phyloP scores from a whole-genome alignment of 1,284 basidiomycete genomes.

The Rugosomyces carneus region DNA sequence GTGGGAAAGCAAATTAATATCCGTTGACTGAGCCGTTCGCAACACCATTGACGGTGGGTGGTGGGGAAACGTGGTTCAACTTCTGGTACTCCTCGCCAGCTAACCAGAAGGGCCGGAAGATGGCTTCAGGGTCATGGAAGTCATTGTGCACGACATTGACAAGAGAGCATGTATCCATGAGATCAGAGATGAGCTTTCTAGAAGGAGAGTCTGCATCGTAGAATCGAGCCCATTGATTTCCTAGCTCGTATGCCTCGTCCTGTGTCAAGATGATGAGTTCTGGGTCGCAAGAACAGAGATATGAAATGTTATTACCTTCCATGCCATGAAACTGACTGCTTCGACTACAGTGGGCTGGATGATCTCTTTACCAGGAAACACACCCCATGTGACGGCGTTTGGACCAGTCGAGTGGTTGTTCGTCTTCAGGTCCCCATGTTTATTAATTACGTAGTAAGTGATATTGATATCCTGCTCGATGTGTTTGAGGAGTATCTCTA shows the following conservation, averaged over 20 bases:
- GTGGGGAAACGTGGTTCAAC: constrained; percentile 27
- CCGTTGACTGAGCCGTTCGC: constrained; percentile 24
- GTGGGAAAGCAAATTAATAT: constrained; percentile 14
- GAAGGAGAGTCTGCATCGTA: constrained; percentile 79
- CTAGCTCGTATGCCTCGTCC: constrained; percentile 97
- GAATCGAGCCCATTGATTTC: constrained; percentile 87
- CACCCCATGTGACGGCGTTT: constrained; percentile 99
- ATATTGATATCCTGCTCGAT: constrained; percentile 88
- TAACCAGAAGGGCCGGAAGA: constrained; percentile 84
- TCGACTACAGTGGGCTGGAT: constrained; percentile 98
- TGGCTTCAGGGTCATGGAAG: constrained; percentile 79
- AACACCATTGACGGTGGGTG: constrained; percentile 1
- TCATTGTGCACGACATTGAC: constrained; percentile 99
- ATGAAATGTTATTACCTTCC: constrained; percentile 64
- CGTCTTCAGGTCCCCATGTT: constrained; percentile 86
- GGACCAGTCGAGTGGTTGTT: constrained; percentile 91
- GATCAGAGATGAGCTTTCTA: constrained; percentile 67
- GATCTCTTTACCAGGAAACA: constrained; percentile 98
- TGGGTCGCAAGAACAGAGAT: constrained; percentile 5
- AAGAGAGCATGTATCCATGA: constrained; percentile 83
- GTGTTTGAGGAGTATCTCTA: constrained; percentile 72
- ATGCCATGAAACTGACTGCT: constrained; percentile 93
- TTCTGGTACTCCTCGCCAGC: constrained; percentile 58
- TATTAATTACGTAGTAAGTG: constrained; percentile 96
- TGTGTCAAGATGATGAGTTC: constrained; percentile 23